Base-by-base conservation (phyloP, 345 rosid species). In the Fremontodendron californicum region DNA sequence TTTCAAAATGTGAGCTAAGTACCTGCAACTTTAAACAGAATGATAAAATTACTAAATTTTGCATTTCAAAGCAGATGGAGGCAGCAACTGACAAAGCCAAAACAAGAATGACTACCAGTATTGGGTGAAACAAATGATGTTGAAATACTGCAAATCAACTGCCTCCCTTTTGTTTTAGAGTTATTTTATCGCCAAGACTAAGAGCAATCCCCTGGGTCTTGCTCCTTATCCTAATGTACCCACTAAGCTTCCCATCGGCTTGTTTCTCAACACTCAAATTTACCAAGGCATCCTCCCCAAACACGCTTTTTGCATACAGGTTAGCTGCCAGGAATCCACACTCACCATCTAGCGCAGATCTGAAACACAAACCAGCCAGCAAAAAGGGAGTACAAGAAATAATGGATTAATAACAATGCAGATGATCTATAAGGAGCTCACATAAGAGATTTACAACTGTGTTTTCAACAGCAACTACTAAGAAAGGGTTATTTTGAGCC, bases 131-230 rank as follows among this genome's bases (percentile, higher is more conserved):
- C 27, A 74, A 60, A 60, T 40, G 25, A 16, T 2, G 67, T 49
- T 27, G 27, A 27, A 45, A 19, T 35, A 11, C 19, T 9, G 62
- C 37, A 25, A 46, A 58, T 91, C 85, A 91, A 77, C 82, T 81
- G 73, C 90, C 87, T 71, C 92, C 93, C 82, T 91, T 91, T 86
- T 91, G 96, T 87, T 91, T 91, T 70, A 91, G 82, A 45, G 93
- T 91, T 75, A 91, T 91, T 85, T 89, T 91, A 80, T 91, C 96
- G 23, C 96, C 96, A 0, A 91, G 87, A 77, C 96, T 91, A n/a
- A 89, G 89, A 42, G 96, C 96, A 68, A 91, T 91, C 37, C 96
- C 96, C 81, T 91, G 96, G 46, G 96, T 91, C 82, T 91, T 91
- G 83, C 96, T 91, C 76, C 96, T 80, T 83, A 91, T 91, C 81